Base-by-base conservation (phyloP, 495 filamentous ascomycete species). In the Antarctomyces pellizariae region DNA sequence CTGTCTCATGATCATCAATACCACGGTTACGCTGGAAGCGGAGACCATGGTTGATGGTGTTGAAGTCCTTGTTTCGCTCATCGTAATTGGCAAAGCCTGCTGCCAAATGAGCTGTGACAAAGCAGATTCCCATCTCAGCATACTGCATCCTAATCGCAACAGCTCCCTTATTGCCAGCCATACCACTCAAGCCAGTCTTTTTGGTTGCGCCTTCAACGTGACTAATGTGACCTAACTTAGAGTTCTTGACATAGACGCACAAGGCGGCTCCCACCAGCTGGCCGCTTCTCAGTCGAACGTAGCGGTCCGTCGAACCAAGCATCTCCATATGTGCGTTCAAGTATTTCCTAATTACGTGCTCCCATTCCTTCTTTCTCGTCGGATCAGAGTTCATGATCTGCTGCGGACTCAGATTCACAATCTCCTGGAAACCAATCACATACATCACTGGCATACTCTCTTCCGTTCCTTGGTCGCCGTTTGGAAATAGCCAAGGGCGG, bases 341-440 rank as follows among this genome's bases (percentile, higher is more conserved):
- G 11, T 74, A 77, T 30, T 53, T 58, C 32, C 71, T 66, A 6
- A 93, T 78, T 4, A 79, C 70, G 33, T 50, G 46, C 46, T 99
- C 84, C 86, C 86, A 99, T 12, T 62, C 50, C 40, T 82, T 71
- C 27, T 83, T 72, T 30, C 75, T 65, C 5, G 62, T 63, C 13
- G 89, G 86, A 54, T 95, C 83, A 20, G 82, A 93, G 28, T 86
- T 89, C 82, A 99, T 95, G 41, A 99, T 95, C 42, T 99, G 89
- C 46, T 95, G 84, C 10, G 89, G 84, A 39, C 78, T 91, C 8
- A 99, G 57, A 41, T 84, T 72, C 9, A 99, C 89, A 29, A 99
- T 95, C 51, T 99, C 86, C 39, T 99, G 86, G 37, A 99, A 95
- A 0, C 79, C 86, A 16, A 92, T 67, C 5, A 68, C 82, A 26